Evolutionary conservation across 345 rosid genomes (phyloP).

Genomic region (Melastoma malabathricum): DNA sequence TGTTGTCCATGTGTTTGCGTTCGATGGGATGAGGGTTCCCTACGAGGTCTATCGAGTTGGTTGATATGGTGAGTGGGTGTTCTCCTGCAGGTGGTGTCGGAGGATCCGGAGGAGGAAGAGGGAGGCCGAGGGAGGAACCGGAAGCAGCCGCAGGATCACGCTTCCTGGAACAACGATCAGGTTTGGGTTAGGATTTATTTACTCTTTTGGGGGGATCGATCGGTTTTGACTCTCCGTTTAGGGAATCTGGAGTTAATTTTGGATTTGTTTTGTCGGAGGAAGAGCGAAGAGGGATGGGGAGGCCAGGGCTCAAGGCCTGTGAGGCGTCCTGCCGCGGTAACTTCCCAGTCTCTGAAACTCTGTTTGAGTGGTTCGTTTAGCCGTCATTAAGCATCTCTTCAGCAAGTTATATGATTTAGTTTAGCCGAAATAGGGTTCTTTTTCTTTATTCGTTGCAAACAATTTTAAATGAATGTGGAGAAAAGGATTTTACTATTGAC

Average conservation of each 20-base stretch:
- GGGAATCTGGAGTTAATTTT: slow-evolving; percentile 1
- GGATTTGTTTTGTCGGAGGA: slow-evolving; percentile 10
- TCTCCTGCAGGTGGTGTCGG: slow-evolving; percentile 53
- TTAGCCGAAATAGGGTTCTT: too few relatives aligned
- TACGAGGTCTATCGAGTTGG: neutral
- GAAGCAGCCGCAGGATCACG: slow-evolving; percentile 6
- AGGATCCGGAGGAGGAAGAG: slow-evolving; percentile 27
- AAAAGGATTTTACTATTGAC: too few relatives aligned
- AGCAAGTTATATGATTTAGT: too few relatives aligned
- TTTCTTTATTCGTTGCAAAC: too few relatives aligned
- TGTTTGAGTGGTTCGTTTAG: too few relatives aligned
- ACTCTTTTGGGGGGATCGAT: neutral
- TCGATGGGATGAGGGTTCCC: neutral
- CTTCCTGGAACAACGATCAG: slow-evolving; percentile 19
- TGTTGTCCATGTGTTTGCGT: neutral
- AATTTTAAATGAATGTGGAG: neutral
- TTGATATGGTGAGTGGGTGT: slow-evolving; percentile 1
- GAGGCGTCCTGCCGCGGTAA: slow-evolving; percentile 29
- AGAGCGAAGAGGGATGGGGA: slow-evolving; percentile 16
- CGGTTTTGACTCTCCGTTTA: neutral
- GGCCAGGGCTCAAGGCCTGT: slow-evolving; percentile 18
- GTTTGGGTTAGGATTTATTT: slow-evolving; percentile 5
- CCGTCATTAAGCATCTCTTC: neutral
- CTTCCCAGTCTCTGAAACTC: neutral
- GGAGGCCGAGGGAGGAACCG: slow-evolving; percentile 3